Evolutionary conservation across 1,284 basidiomycete genomes (phyloP), one percentile per base, ranked within the genome.

Genomic region (Irpex sp.): DNA sequence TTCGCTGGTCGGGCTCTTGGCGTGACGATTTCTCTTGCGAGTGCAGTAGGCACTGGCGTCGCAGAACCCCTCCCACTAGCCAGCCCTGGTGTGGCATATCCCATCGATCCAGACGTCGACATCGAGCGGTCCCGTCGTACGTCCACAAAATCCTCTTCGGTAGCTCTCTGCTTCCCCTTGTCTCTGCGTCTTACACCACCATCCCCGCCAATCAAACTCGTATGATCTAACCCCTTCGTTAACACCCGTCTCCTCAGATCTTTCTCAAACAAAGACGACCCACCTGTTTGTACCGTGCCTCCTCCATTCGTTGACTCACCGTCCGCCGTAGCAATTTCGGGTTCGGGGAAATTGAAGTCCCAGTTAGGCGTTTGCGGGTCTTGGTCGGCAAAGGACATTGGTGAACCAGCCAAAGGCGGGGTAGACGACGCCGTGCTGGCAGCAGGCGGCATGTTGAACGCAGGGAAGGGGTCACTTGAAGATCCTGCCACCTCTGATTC

Each of bases 341-440:
- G 62, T 33, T 66, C 65, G 5, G 58, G 61, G 52, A 66, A 66
- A 33, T 57, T n/a, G 19, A 58, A 58, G 28, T 66, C 61, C 64
- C 65, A 66, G n/a, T 59, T 45, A 8, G 65, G 65, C 14, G 65
- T 66, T 21, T 58, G 64, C n/a, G 63, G 65, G 18, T 60, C 65
- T 23, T 56, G 48, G 33, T 66, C 64, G 2, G 49, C 23, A 6
- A 64, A 57, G 2, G 65, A 66, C 5, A 63, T 23, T 8, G 65
- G 65, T 4, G 65, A 66, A 6, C 62, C 63, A 0, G 64, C 61
- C 5, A 63, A 48, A 1, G 63, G 63, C 5, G 65, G 65, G 14
- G 64, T 66, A 2, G 63, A 60, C 7, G 65, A 61, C 4, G 59
- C 58, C 1, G 56, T 60, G 12, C 61, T 58, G 36, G 52, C 16